phyloP scores from a whole-genome alignment of 441 rosid genomes.

The Arabidopsis lyrata region DNA sequence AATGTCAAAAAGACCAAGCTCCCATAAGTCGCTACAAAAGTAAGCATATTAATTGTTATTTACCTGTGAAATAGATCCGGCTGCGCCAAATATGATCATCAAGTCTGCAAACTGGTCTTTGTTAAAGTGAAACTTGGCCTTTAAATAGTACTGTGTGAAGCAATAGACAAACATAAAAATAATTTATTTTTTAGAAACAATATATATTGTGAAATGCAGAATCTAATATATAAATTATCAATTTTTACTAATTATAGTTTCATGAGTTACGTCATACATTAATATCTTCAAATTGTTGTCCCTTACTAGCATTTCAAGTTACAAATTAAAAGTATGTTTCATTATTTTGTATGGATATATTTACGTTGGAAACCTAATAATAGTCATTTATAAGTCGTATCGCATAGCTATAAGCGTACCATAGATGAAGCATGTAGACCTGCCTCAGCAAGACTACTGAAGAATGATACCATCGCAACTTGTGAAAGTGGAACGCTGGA shows the following conservation, averaged over 20 bases:
- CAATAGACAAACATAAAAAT: not conserved
- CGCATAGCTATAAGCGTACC: constrained; percentile 50
- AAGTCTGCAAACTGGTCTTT: constrained; percentile 91
- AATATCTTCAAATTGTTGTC: not conserved
- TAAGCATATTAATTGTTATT: not conserved
- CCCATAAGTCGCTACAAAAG: not conserved
- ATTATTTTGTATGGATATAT: not conserved
- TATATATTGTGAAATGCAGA: not conserved
- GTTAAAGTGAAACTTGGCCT: constrained; percentile 84
- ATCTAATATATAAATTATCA: not conserved
- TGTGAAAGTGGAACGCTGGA: constrained; percentile 72
- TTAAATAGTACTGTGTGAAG: constrained; percentile 73
- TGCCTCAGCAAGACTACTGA: constrained; percentile 71
- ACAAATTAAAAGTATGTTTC: not conserved
- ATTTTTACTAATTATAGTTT: not conserved
- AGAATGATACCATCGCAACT: constrained; percentile 78
- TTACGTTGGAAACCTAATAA: not conserved
- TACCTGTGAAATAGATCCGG: constrained; percentile 93
- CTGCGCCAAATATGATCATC: constrained; percentile 79
- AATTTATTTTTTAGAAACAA: not conserved
- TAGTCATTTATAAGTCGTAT: not conserved
- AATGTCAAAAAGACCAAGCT: not conserved
- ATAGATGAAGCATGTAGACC: constrained; percentile 74
- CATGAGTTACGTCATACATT: not conserved
- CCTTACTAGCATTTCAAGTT: not conserved